These are phyloP conservation scores for Fragaria ananassa DNA, from an alignment of 306 rosid genomes.

Conservation along the genomic window DNA sequence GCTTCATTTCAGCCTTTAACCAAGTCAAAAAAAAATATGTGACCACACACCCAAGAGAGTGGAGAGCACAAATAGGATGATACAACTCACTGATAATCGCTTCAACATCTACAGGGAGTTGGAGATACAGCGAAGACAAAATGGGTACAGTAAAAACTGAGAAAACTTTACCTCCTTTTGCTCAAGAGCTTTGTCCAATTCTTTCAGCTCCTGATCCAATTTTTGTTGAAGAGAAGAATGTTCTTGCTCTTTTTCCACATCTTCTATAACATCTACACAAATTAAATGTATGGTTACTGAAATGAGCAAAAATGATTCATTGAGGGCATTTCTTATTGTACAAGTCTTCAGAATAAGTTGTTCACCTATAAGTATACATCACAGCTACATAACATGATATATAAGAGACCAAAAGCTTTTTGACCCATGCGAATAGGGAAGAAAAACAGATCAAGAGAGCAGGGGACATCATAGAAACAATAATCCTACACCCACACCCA, in stretches of 20 bases:
- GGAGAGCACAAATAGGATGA: neutral
- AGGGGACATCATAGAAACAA: neutral
- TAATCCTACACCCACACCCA: neutral
- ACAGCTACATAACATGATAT: neutral
- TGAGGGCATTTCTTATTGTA: neutral
- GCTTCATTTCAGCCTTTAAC: slow-evolving; percentile 90
- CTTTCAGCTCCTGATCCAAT: slow-evolving; percentile 81
- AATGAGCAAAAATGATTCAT: neutral
- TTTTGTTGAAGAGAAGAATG: slow-evolving; percentile 91
- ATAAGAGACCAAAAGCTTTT: neutral
- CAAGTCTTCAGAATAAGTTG: neutral
- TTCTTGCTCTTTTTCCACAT: slow-evolving; percentile 79
- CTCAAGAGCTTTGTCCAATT: slow-evolving; percentile 86
- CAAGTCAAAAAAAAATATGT: slow-evolving; percentile 10
- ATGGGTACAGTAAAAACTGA: neutral
- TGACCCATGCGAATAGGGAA: neutral
- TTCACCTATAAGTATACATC: neutral
- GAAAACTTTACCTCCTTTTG: slow-evolving; percentile 77
- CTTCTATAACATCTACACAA: slow-evolving; percentile 60
- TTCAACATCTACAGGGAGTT: neutral
- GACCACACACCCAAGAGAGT: neutral
- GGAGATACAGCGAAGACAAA: neutral
- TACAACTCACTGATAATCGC: neutral
- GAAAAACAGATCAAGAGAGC: neutral
- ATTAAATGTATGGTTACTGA: neutral